Evolutionary conservation across 2,329 filamentous ascomycete species (phyloP).

Genomic region (Fusarium sp.): DNA sequence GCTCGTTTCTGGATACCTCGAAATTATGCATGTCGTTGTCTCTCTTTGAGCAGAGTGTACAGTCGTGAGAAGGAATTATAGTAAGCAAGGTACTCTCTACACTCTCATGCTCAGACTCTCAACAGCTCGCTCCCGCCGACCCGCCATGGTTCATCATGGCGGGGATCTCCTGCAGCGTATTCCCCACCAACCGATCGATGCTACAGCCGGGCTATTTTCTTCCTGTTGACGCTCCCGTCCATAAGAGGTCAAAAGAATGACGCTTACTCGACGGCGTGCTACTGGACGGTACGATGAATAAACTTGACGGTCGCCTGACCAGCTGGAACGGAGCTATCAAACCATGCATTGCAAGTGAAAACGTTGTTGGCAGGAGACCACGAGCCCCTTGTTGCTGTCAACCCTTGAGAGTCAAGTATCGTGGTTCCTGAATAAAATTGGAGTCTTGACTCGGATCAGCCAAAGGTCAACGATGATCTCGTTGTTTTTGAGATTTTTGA

Average conservation of each 20-base stretch:
- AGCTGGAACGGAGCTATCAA: slow-evolving; percentile 26
- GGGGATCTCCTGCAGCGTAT: slow-evolving; percentile 38
- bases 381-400: background rate
- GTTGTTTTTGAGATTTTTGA: slow-evolving; percentile 2
- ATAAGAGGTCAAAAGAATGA: slow-evolving; percentile 45
- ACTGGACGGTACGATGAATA: slow-evolving; percentile 42
- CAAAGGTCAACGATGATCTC: background rate
- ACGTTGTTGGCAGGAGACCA: slow-evolving; percentile 3
- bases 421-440: background rate
- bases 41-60: background rate
- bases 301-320: slow-evolving; percentile 36
- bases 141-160: slow-evolving; percentile 37
- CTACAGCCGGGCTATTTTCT: slow-evolving; percentile 22
- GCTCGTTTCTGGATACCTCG: background rate
- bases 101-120: slow-evolving; percentile 1
- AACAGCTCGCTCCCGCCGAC: slow-evolving; percentile 22
- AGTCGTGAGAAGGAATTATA: background rate
- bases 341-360: slow-evolving; percentile 29
- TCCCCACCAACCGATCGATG: slow-evolving; percentile 46
- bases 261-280: slow-evolving; percentile 47
- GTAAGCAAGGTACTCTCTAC: background rate
- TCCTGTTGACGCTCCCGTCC: slow-evolving; percentile 34
- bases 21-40: slow-evolving; percentile 3
- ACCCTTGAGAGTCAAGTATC: background rate
- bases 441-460: background rate